These are phyloP conservation scores for Dictyostelium firmibasis DNA, from an alignment of 78 protist species.

Conservation along the genomic window DNA sequence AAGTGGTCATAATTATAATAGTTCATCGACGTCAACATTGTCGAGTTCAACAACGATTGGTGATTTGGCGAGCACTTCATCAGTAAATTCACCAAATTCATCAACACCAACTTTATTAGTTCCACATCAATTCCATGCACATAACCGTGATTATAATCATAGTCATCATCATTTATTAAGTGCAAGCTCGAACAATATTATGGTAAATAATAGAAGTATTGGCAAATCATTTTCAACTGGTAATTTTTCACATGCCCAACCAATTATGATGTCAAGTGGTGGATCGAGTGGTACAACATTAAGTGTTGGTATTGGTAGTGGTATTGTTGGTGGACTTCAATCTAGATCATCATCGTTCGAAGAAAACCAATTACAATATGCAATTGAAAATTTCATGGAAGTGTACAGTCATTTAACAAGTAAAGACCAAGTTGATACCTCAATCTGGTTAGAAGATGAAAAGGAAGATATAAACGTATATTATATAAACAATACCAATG, in stretches of 20 bases:
- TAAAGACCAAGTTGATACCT: neutral
- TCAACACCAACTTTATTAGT: neutral
- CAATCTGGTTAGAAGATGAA: constrained; percentile 29
- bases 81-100: neutral
- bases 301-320: neutral
- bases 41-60: neutral
- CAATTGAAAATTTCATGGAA: neutral
- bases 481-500: neutral
- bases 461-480: constrained; percentile 6
- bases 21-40: neutral
- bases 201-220: neutral
- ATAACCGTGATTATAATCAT: neutral
- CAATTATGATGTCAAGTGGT: neutral
- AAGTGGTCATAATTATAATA: neutral
- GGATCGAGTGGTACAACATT: neutral
- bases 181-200: neutral
- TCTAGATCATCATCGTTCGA: neutral
- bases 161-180: neutral
- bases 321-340: neutral
- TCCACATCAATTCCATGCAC: neutral
- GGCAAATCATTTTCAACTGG: constrained; percentile 13
- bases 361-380: neutral
- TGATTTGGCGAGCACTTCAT: neutral
- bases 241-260: neutral
- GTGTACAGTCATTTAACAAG: neutral